These are phyloP conservation scores for Ceratonia siliqua DNA, from an alignment of 306 rosid genomes.

Conservation along the genomic window DNA sequence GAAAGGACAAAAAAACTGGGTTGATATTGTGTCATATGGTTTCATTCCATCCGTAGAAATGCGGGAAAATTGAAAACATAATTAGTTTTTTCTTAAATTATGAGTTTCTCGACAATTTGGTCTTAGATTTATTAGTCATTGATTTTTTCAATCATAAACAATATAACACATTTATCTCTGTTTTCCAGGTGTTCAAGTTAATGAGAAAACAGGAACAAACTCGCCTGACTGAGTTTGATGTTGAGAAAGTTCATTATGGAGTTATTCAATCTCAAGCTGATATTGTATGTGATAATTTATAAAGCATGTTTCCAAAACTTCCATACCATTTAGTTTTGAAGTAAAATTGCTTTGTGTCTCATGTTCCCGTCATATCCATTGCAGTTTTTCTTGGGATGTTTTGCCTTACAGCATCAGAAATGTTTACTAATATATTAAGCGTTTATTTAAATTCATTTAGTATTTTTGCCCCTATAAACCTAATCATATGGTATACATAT, in stretches of 20 bases:
- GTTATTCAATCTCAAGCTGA: constrained; percentile 67
- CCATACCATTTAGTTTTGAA: neutral
- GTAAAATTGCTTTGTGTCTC: neutral
- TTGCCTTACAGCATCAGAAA: neutral
- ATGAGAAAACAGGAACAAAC: constrained; percentile 76
- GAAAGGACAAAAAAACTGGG: neutral
- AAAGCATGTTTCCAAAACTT: neutral
- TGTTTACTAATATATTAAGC: neutral
- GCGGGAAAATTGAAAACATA: neutral
- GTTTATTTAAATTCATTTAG: too few species aligned
- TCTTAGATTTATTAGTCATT: neutral
- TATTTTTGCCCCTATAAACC: too few species aligned
- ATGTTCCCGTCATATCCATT: neutral
- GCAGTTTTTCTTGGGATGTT: neutral
- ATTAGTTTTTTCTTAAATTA: neutral
- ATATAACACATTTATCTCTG: constrained; percentile 6
- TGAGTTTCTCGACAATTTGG: neutral
- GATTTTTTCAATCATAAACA: neutral
- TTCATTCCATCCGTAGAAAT: neutral
- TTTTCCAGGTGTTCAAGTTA: constrained; percentile 62
- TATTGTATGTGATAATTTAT: constrained; percentile 56
- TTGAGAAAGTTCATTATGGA: constrained; percentile 72
- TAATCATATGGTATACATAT: too few species aligned
- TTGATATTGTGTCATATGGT: neutral
- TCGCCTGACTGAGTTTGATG: constrained; percentile 70